Conservation (phyloP, 179 eudicot genomes). For the Gypsophila paniculata region DNA sequence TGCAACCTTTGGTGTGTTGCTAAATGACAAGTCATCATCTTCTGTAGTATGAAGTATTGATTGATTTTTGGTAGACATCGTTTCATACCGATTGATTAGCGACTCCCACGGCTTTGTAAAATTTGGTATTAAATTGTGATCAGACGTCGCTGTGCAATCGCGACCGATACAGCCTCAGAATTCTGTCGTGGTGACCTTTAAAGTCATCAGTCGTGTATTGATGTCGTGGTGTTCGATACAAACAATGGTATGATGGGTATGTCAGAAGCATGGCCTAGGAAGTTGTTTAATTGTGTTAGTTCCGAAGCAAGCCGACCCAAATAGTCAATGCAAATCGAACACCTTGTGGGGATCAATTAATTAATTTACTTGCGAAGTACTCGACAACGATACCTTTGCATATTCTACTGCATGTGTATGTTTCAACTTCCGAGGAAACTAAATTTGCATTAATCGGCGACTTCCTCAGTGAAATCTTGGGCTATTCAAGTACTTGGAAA, state of each 20-base stretch:
- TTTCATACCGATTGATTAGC: background rate
- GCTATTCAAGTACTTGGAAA: slow-evolving; percentile 6
- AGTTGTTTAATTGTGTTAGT: background rate
- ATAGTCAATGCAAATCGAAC: background rate
- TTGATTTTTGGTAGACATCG: background rate
- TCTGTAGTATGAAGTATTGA: no score
- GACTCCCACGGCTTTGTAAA: no score
- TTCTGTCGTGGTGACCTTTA: no score
- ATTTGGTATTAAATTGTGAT: no score
- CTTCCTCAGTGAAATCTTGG: background rate
- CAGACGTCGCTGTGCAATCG: no score
- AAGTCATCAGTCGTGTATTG: no score
- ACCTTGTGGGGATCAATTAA: background rate
- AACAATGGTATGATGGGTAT: background rate
- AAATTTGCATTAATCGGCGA: background rate
- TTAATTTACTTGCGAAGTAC: slow-evolving; percentile 8
- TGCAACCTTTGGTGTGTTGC: background rate
- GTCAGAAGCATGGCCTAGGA: background rate
- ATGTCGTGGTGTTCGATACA: background rate
- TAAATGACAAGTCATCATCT: no score
- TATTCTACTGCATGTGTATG: slow-evolving; percentile 17
- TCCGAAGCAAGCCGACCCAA: background rate
- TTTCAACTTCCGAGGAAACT: slow-evolving; percentile 1
- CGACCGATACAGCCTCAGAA: no score
- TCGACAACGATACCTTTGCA: background rate